Base-by-base conservation (phyloP, 2,329 filamentous ascomycete species). In the Gnomoniopsis smithogilvyi region DNA sequence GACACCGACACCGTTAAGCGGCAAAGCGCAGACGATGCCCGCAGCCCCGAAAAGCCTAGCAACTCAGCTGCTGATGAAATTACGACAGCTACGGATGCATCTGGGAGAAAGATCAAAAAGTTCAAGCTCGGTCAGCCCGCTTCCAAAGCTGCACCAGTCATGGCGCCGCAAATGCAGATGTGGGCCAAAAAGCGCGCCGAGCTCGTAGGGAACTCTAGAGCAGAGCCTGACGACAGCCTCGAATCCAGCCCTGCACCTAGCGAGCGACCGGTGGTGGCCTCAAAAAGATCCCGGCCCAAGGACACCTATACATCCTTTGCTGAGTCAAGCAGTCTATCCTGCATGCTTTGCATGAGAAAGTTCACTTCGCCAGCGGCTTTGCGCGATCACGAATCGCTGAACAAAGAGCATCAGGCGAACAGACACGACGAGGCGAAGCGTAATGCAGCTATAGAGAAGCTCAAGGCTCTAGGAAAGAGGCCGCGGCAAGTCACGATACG, bases 161-260 rank as follows among this genome's bases (percentile, higher is more conserved):
- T 79, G 76, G 76, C 73, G n/a, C 84, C 86, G 1, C 86, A 90
- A 70, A 76, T 90, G 49, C 85, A 89, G 70, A 88, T 88, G 70
- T 90, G 87, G 87, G 84, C 85, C 51, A 85, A 89, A 66, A 84
- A 87, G 52, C 86, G 89, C 67, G 86, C 86, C 1, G 86, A 90
- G 66, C 74, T 90, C 24, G 61, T 55, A 12, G 61, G 61, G n/a
- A 49, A 61, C 34, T 45, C 61, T 6, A 51, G 54, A 34, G 55
- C 55, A 8, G 51, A 49, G 8, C 50, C 56, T 43, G 60, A 62
- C 17, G 53, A 54, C 26, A 46, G 56, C 19, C 65, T 58, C 2
- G 65, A 68, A 12, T 64, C 65, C 14, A 59, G 36, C 22, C 43
- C 55, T 8, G 38, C 48, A 17, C 43, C 49, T 15, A 56, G n/a